phyloP scores from a whole-genome alignment of 371 early-diverging fungal species.

The Phascolomyces articulosus region DNA sequence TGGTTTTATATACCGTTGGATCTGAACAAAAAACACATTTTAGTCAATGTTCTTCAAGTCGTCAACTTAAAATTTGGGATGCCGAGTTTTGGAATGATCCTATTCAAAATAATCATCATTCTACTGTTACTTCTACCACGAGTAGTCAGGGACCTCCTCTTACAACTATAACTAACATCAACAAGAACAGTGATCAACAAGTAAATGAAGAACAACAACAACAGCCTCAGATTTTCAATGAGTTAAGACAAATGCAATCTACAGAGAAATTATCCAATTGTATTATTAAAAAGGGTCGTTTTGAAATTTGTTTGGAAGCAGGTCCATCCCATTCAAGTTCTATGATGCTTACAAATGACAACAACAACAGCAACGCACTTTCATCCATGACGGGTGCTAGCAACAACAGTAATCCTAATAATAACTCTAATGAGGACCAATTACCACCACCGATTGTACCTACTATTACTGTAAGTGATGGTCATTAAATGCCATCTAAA shows the following conservation, averaged over 20 bases:
- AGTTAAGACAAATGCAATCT: conserved; percentile 24
- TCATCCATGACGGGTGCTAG: too few species aligned
- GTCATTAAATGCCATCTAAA: too few species aligned
- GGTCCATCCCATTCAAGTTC: too few species aligned
- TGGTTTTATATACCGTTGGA: background rate
- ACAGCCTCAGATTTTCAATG: conserved; percentile 28
- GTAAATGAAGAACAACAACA: background rate
- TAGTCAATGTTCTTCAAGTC: conserved; percentile 1
- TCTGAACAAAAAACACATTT: background rate
- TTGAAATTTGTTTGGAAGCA: conserved; percentile 34
- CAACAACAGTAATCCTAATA: background rate
- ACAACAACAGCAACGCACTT: too few species aligned
- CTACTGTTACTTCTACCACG: background rate
- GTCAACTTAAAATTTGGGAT: conserved; percentile 21
- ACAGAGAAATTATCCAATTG: conserved; percentile 17
- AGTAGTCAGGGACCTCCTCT: too few species aligned
- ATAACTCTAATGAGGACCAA: background rate
- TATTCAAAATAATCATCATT: background rate
- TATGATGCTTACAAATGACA: too few species aligned
- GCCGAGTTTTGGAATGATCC: conserved; percentile 21
- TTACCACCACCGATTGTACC: background rate
- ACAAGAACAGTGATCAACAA: background rate
- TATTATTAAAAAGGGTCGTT: conserved; percentile 45
- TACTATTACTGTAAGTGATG: background rate
- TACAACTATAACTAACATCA: background rate